Conservation (phyloP, 1,139 yeast species). For the Suhomyces bokatorum region DNA sequence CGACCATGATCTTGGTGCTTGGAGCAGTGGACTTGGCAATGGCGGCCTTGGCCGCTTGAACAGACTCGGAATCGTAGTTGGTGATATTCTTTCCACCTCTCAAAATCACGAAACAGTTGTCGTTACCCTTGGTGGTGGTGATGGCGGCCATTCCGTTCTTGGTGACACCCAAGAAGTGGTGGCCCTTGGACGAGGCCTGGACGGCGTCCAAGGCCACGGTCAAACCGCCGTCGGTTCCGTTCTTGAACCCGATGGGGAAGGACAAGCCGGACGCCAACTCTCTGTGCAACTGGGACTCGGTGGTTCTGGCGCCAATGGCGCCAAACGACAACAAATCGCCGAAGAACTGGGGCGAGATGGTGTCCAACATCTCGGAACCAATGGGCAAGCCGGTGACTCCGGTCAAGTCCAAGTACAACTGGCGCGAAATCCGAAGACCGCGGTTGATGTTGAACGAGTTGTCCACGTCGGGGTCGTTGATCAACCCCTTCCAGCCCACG, state of each 20-base stretch:
- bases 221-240: constrained; percentile 95
- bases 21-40: constrained; percentile 57
- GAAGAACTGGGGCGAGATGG: constrained; percentile 96
- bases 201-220: constrained; percentile 95
- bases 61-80: constrained; percentile 81
- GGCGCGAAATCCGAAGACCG: constrained; percentile 85
- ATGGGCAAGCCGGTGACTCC: constrained; percentile 72
- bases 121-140: constrained; percentile 92
- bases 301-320: constrained; percentile 98
- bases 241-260: constrained; percentile 98
- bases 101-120: constrained; percentile 82
- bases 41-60: constrained; percentile 67
- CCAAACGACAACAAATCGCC: constrained; percentile 91
- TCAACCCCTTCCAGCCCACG: constrained; percentile 98
- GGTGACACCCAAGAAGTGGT: constrained; percentile 96
- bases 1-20: constrained; percentile 84
- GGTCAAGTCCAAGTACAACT: constrained; percentile 82
- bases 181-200: constrained; percentile 87
- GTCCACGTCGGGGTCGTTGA: constrained; percentile 95
- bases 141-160: constrained; percentile 96
- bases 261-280: constrained; percentile 95
- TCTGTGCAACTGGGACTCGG: constrained; percentile 96
- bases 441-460: constrained; percentile 92
- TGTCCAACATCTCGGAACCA: constrained; percentile 97
- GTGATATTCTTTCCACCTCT: constrained; percentile 96